Conservation (phyloP, 306 rosid species). For the Malus sylvestris region DNA sequence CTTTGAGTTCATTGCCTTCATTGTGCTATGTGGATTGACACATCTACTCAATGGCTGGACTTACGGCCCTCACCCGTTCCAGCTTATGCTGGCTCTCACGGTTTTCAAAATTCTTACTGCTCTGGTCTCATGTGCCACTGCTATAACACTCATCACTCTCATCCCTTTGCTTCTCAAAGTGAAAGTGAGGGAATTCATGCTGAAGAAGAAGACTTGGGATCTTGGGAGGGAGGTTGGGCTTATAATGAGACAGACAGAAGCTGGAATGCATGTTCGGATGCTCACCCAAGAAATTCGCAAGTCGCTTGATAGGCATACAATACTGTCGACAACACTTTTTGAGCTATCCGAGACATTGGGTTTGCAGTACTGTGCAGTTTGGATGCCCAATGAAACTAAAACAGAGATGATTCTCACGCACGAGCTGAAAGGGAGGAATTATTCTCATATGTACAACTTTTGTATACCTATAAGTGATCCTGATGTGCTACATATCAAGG, state of each 20-base stretch:
- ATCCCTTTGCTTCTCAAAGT: constrained; percentile 96
- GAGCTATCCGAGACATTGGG: constrained; percentile 90
- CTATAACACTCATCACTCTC: constrained; percentile 86
- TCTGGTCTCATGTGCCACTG: constrained; percentile 95
- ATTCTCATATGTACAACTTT: constrained; percentile 30
- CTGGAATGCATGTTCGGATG: constrained; percentile 91
- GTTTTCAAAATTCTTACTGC: constrained; percentile 94
- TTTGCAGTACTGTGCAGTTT: constrained; percentile 90
- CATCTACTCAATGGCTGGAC: constrained; percentile 99
- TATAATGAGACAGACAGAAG: constrained; percentile 81
- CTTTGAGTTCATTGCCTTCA: constrained; percentile 83
- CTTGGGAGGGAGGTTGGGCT: constrained; percentile 89
- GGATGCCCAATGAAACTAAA: constrained; percentile 92
- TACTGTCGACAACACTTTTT: constrained; percentile 74
- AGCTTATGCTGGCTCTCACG: constrained; percentile 91
- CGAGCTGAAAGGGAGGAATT: constrained; percentile 58
- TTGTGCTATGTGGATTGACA: constrained; percentile 91
- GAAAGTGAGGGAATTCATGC: constrained; percentile 94
- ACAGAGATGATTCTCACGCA: constrained; percentile 86
- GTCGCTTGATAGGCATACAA: constrained; percentile 82
- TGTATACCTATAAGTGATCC: constrained; percentile 60
- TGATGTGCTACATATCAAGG: constrained; percentile 62
- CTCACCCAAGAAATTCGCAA: constrained; percentile 98
- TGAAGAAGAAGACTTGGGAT: constrained; percentile 99
- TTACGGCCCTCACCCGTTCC: constrained; percentile 94